Conservation (phyloP, 805 yeast genomes). For the Diddensiella caesifluorescens region DNA sequence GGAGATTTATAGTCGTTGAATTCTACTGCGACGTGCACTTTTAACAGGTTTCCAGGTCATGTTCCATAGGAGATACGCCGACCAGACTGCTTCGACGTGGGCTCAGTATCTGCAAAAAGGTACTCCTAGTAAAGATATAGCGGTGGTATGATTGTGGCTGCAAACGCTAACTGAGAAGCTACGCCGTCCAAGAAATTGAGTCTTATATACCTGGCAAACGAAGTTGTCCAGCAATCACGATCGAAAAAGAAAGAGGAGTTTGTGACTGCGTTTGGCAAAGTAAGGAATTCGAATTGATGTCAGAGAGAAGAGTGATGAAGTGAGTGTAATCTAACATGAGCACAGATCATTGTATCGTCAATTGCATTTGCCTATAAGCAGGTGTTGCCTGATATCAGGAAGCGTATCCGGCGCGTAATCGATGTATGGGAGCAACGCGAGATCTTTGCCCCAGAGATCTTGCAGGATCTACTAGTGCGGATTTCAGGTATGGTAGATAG, state of each 20-base stretch:
- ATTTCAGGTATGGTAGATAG: conserved; percentile 6
- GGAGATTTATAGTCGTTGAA: too few relatives aligned
- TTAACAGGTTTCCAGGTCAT: conserved; percentile 37
- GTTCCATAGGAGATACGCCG: conserved; percentile 59
- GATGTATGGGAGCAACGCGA: conserved; percentile 61
- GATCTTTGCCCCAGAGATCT: conserved; percentile 40
- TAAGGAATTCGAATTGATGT: conserved; percentile 19
- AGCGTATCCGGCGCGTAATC: conserved; percentile 52
- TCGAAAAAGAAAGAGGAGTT: conserved; percentile 57
- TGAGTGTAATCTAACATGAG: not conserved
- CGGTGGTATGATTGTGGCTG: too few relatives aligned
- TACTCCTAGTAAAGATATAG: not conserved
- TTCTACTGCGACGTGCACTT: too few relatives aligned
- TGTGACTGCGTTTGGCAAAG: conserved; percentile 49
- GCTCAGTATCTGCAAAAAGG: conserved; percentile 23
- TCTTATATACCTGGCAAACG: conserved; percentile 69
- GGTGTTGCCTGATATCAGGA: conserved; percentile 40
- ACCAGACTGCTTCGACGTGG: conserved; percentile 52
- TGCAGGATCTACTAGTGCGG: conserved; percentile 26
- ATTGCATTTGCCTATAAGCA: conserved; percentile 34
- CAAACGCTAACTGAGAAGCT: not conserved
- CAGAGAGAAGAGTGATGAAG: not conserved
- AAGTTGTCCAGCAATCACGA: conserved; percentile 72
- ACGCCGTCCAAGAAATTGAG: conserved; percentile 39
- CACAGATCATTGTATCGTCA: conserved; percentile 33